These are phyloP conservation scores for Inonotus hispidus DNA, from an alignment of 1,284 basidiomycete species.

Conservation along the genomic window DNA sequence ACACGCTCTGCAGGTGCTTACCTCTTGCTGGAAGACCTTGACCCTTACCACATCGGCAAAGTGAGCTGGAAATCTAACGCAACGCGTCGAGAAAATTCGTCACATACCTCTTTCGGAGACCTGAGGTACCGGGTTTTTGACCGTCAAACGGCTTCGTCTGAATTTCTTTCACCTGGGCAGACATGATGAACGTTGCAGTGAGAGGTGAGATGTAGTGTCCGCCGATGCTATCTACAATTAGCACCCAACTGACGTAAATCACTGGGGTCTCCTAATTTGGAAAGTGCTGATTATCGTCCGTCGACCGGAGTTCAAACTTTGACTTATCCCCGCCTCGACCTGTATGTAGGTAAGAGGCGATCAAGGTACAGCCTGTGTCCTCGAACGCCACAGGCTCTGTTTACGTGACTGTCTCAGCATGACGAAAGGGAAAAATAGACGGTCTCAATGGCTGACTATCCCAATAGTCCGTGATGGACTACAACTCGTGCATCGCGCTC, in stretches of 20 bases:
- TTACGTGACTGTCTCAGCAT: too few relatives aligned
- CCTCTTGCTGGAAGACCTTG: constrained; percentile 89
- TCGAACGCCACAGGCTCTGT: too few relatives aligned
- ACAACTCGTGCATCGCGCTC: too few relatives aligned
- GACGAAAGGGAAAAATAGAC: too few relatives aligned
- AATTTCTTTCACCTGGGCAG: constrained; percentile 51
- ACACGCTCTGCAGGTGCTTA: constrained; percentile 30
- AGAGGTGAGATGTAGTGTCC: not conserved
- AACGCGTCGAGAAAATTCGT: constrained; percentile 6
- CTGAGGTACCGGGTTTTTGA: constrained; percentile 94
- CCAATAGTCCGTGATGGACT: too few relatives aligned
- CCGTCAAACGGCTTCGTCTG: constrained; percentile 77
- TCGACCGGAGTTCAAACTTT: too few relatives aligned
- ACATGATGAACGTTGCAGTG: constrained; percentile 29
- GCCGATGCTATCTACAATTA: not conserved
- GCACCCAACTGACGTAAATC: not conserved
- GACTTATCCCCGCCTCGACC: too few relatives aligned
- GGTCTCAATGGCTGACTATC: too few relatives aligned
- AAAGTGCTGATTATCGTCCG: not conserved
- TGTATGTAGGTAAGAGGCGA: too few relatives aligned
- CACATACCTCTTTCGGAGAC: constrained; percentile 81
- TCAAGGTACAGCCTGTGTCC: too few relatives aligned
- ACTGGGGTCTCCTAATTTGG: not conserved
- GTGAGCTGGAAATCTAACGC: constrained; percentile 13
- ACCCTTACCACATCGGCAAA: constrained; percentile 51